Conservation (phyloP, 2,329 filamentous ascomycete genomes). For the Ophiostoma himal-ulmi region DNA sequence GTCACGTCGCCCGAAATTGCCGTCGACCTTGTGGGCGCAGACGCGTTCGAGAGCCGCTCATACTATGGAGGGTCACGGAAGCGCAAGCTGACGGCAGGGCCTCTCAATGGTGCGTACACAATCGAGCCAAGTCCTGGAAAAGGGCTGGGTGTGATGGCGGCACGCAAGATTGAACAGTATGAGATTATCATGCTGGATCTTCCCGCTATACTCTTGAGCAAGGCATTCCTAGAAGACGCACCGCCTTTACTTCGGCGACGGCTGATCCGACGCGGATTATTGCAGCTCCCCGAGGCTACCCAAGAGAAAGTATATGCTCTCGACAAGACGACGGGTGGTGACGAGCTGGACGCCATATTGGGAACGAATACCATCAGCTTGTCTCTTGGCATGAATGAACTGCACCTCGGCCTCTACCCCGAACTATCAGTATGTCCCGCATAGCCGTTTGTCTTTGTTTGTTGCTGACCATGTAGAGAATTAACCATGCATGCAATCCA, state of each 20-base stretch:
- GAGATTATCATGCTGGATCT: neutral
- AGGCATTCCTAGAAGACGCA: neutral
- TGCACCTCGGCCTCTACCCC: neutral
- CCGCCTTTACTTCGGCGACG: neutral
- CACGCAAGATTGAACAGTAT: neutral
- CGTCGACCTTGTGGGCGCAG: neutral
- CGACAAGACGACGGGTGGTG: neutral
- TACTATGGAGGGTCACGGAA: neutral
- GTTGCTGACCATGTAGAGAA: neutral
- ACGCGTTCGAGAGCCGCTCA: neutral
- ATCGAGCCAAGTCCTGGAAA: neutral
- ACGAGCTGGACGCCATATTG: neutral
- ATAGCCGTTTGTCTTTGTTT: neutral
- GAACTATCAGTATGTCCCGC: neutral
- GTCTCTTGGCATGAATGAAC: neutral
- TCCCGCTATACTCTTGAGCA: neutral
- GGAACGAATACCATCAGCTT: neutral
- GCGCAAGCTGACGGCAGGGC: neutral
- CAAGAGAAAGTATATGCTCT: neutral
- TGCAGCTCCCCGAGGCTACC: neutral
- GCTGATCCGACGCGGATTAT: neutral
- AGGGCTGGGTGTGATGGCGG: neutral
- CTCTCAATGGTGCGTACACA: neutral
- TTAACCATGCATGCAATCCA: constrained; percentile 1
- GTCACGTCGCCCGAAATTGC: neutral